Conservation (phyloP, 2,329 filamentous ascomycete species). For the Aspergillus fijiensis region DNA sequence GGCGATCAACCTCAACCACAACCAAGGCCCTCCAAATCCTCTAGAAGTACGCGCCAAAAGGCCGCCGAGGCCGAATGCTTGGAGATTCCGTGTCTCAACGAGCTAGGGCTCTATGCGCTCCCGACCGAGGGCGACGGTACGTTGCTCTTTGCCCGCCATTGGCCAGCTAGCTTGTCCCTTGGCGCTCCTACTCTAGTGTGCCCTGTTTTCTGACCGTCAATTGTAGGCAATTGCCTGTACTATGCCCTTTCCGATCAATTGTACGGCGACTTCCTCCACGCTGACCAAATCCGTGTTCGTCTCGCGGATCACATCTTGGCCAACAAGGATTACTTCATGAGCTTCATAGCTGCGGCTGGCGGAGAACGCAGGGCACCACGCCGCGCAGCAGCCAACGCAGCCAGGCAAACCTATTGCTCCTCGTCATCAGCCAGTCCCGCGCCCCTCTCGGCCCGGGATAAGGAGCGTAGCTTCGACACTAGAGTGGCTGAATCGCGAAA, state of each 20-base stretch:
- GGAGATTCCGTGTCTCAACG: conserved; percentile 50
- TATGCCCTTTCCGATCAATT: conserved; percentile 67
- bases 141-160: conserved; percentile 24
- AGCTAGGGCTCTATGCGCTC: conserved; percentile 58
- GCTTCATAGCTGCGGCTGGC: conserved; percentile 59
- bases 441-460: conserved; percentile 51
- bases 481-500: conserved; percentile 62
- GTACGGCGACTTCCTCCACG: conserved; percentile 59
- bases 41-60: conserved; percentile 18
- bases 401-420: conserved; percentile 52
- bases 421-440: conserved; percentile 46
- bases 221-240: conserved; percentile 67
- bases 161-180: conserved; percentile 9
- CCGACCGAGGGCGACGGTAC: conserved; percentile 63
- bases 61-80: conserved; percentile 27
- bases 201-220: conserved; percentile 23
- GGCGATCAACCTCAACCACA: conserved; percentile 15
- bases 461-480: conserved; percentile 58
- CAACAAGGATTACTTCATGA: conserved; percentile 62
- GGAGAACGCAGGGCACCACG: conserved; percentile 59
- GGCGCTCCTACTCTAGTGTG: background rate
- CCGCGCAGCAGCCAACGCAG: conserved; percentile 43
- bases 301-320: conserved; percentile 63
- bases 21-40: conserved; percentile 11
- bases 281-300: conserved; percentile 57